Base-by-base conservation (phyloP, 2,329 filamentous ascomycete genomes). In the Amphichorda felina region DNA sequence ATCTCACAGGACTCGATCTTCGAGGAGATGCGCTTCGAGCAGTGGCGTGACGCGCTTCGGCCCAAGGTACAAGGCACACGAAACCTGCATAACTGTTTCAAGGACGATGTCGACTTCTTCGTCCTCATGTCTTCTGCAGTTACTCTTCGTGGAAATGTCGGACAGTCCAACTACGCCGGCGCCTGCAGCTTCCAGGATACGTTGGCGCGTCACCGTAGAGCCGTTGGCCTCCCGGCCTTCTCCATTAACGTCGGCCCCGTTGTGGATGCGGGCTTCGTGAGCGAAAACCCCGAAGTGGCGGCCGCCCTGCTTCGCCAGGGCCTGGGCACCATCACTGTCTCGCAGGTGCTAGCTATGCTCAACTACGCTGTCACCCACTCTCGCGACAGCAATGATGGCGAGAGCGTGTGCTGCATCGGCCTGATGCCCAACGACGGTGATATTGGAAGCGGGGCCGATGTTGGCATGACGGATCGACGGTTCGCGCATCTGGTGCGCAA, bases 211-310 rank as follows among this genome's bases (percentile, higher is more conserved):
- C 49, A 48, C 22, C 45, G 51, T 11, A 41, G 43, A 4, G 30
- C 33, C 4, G 43, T 46, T 2, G 55, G 53, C 2, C 43, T 47
- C 24, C 8, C 50, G 1, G 51, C 49, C 3, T 41, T 47, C 0
- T 48, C 55, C 0, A 29, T 61, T 4, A 49, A 42, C 4, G 43
- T 59, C 3, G 52, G 51, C 2, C 47, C 57, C 42, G 51, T 63
- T 30, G 47, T 46, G 5, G 56, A 55, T n/a, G 55, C 61, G 4
- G 59, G 58, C 16, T 53, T 53, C 36, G 41, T 60, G 4, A 45
- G 51, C 34, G 55, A 60, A 21, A 52, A 57, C 28, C 49, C 48
- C 0, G 51, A 56, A 2, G 50, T 63, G 14, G 55, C 61, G 39
- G 45, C 43, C 2, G 35, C n/a, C 3, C 18, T 36, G 4, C 26